Conservation (phyloP, 2,329 filamentous ascomycete genomes). For the Lecanoromycetidae sp. region DNA sequence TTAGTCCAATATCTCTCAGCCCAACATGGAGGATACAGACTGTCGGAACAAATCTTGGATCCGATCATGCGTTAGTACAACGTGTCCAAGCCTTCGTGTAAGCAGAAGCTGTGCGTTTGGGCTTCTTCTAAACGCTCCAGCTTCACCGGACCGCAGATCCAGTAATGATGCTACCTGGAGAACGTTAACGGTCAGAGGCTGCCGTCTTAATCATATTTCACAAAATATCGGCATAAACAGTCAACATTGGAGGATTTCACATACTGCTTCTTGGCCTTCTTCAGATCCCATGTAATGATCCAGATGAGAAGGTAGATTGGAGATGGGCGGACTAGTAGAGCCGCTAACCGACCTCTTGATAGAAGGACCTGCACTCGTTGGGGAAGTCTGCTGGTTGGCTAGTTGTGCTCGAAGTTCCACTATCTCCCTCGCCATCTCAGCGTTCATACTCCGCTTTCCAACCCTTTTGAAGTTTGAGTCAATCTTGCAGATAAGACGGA, state of each 20-base stretch:
- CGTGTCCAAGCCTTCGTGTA: slow-evolving; percentile 42
- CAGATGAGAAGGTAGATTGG: slow-evolving; percentile 11
- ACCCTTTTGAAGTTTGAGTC: slow-evolving; percentile 58
- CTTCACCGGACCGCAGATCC: slow-evolving; percentile 38
- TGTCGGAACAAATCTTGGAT: slow-evolving; percentile 35
- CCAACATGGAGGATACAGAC: slow-evolving; percentile 24
- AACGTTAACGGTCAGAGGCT: too few relatives aligned
- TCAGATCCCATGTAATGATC: slow-evolving; percentile 32
- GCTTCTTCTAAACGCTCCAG: slow-evolving; percentile 34
- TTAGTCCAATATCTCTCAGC: too few relatives aligned
- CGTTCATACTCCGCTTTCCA: slow-evolving; percentile 54
- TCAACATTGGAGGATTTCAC: too few relatives aligned
- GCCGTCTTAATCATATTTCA: too few relatives aligned
- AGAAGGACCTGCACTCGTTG: slow-evolving; percentile 5
- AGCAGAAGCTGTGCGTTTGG: slow-evolving; percentile 33
- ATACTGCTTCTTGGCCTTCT: too few relatives aligned
- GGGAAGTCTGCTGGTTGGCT: slow-evolving; percentile 21
- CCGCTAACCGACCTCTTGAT: slow-evolving; percentile 13
- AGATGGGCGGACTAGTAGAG: slow-evolving; percentile 14
- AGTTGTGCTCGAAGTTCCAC: slow-evolving; percentile 39
- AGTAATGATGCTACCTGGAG: slow-evolving; percentile 40
- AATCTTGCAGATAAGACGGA: slow-evolving; percentile 53
- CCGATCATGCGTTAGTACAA: slow-evolving; percentile 32
- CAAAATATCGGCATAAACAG: too few relatives aligned
- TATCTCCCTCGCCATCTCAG: slow-evolving; percentile 50